These are phyloP conservation scores for Agaricus sinodeliciosus DNA, from an alignment of 768 basidiomycete species.

Conservation along the genomic window DNA sequence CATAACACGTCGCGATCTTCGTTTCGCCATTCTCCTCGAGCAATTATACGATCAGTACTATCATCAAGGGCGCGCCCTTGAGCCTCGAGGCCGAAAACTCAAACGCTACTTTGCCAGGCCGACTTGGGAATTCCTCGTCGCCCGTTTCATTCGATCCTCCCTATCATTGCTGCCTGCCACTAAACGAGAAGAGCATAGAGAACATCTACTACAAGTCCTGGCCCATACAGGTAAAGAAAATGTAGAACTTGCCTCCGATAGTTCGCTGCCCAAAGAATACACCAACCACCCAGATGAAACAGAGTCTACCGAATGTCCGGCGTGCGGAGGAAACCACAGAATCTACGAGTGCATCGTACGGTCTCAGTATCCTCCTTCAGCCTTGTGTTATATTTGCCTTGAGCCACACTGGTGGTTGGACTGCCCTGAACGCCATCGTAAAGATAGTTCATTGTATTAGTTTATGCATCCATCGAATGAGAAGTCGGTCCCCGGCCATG, in stretches of 20 bases:
- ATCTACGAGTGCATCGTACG: constrained; percentile 1
- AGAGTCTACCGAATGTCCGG: not conserved
- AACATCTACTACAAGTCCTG: not conserved
- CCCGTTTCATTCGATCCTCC: constrained; percentile 1
- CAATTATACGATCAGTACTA: not conserved
- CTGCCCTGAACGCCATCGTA: not conserved
- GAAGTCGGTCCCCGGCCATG: too few species aligned
- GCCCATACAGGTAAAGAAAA: not conserved
- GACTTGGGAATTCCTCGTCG: constrained; percentile 1
- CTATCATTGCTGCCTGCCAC: not conserved
- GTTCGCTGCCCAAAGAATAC: too few species aligned
- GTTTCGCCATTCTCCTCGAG: constrained; percentile 2
- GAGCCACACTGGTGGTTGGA: constrained; percentile 10
- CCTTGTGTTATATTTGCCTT: constrained; percentile 8
- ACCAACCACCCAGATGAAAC: not conserved
- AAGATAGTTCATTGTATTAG: too few species aligned
- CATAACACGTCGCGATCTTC: constrained; percentile 8
- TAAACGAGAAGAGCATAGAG: not conserved
- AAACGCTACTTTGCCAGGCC: not conserved
- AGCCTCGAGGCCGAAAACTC: not conserved
- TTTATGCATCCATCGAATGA: too few species aligned
- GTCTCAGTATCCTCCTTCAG: not conserved
- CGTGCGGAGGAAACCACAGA: constrained; percentile 1
- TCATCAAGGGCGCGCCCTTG: not conserved
- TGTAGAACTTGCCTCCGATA: not conserved